Base-by-base conservation (phyloP, 345 rosid genomes). In the Iberis pinnata region DNA sequence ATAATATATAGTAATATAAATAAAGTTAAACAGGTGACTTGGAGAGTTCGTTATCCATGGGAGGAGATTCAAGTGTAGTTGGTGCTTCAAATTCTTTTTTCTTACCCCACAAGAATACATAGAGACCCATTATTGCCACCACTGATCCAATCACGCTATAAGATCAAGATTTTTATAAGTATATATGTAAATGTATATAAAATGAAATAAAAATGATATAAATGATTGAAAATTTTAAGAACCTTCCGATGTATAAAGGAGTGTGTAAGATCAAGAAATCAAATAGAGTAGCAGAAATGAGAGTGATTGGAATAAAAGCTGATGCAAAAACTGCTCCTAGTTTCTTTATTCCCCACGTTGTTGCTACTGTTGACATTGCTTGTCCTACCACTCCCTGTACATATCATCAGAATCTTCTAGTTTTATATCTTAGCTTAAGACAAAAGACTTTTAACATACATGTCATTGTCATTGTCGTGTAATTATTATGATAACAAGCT, bases 81-180 rank as follows among this genome's bases (percentile, higher is more conserved):
- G 45, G 32, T 32, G 40, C 7, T 22, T 56, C 24, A 16, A 25
- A 19, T 24, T 82, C 95, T 9, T 51, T 64, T 48, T 60, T 73
- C 74, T 80, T 86, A 12, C 95, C 97, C 97, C 89, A 89, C 18
- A 83, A 72, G 26, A 89, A 80, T 65, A 72, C 57, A 69, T 89
- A 83, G 25, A 89, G 67, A 36, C 95, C 95, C 45, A 60, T 58
- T 10, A 78, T 63, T 50, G 85, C 76, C 10, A 80, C 47, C 18
- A 80, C 27, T 8, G 93, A 86, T 49, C 97, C 97, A 26, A 76
- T 1, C 29, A 83, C 59, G 53, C 95, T 89, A 82, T 18, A 17
- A 2, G 6, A 48, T 4, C 19, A n/a, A 17, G 31, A 3, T 18
- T 29, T 56, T 22, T 6, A 22, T 22, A 22, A 22, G 25, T 6